Base-by-base conservation (phyloP, 2,329 filamentous ascomycete genomes). In the Fusarium sp. region DNA sequence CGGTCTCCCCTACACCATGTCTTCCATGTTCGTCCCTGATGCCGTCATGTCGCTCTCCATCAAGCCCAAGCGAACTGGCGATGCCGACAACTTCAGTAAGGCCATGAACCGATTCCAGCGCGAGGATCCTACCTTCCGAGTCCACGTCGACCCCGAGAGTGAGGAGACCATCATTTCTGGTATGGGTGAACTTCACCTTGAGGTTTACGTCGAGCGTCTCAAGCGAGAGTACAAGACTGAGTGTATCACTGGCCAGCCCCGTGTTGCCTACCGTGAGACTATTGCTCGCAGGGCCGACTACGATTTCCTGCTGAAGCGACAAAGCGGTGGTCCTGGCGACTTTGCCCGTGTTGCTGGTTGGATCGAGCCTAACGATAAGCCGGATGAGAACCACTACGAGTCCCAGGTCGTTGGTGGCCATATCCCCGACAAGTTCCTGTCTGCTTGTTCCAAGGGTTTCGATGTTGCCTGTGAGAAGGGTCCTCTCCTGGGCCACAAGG, bases 31-130 rank as follows among this genome's bases (percentile, higher is more conserved):
- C 83, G 96, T 99, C 52, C 96, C 96, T 10, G 96, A 99, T 82
- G 94, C 96, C 34, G 96, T 99, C 86, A 98, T 99, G 85, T 98
- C 96, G 20, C 91, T 99, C 47, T 98, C 95, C 24, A 98, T 99
- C 87, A 95, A 94, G 84, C 96, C 96, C 57, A 98, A 98, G 88
- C 92, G 94, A 82, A 95, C 90, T 82, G 96, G 94, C 82, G 96
- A 99, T 79, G 92, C 93, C 67, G 91, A 94, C 81, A 96, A 97
- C 86, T 99, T 99, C 89, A 95, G 93, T 81, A 99, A 99, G 86
- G 96, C 96, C 77, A 98, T 99, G 92, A 96, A 96, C 83, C 94
- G 96, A 77, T 99, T 99, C 90, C 96, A 98, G 85, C 93, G 96
- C 73, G 96, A 99, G 85, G 96, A 99, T 79, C 96, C 96, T 5